Conservation (phyloP, 192 early-diverging fungal species). For the Umbelopsis ramanniana region DNA sequence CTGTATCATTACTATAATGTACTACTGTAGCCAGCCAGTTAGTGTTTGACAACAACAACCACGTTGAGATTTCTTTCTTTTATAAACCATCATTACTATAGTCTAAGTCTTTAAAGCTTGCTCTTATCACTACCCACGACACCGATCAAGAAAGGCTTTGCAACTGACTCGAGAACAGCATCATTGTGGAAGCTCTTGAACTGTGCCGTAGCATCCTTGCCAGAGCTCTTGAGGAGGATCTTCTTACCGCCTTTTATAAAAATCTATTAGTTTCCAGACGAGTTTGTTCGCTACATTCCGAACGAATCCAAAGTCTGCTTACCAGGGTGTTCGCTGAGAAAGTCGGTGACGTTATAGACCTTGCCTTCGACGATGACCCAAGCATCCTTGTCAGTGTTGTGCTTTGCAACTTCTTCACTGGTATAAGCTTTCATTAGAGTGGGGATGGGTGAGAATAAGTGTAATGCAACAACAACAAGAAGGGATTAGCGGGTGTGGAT, state of each 20-base stretch:
- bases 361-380: constrained; percentile 76
- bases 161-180: constrained; percentile 2
- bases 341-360: constrained; percentile 71
- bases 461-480: not conserved
- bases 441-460: not conserved
- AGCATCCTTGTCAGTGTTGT: constrained; percentile 68
- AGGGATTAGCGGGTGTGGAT: not conserved
- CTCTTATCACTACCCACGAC: not conserved
- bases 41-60: not conserved
- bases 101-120: not conserved
- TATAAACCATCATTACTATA: not conserved
- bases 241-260: constrained; percentile 78
- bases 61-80: not conserved
- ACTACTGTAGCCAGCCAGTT: not conserved
- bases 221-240: constrained; percentile 74
- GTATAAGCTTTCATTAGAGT: constrained; percentile 38
- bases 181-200: constrained; percentile 70
- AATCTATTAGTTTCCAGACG: too few relatives aligned
- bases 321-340: constrained; percentile 75
- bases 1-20: not conserved
- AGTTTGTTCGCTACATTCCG: too few relatives aligned
- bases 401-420: constrained; percentile 60
- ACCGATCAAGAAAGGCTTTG: constrained; percentile 5
- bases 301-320: not conserved
- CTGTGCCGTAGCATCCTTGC: constrained; percentile 74